Percentiles rank a stretch among this genome's conserved stretches.
Evolutionary conservation across 495 filamentous ascomycete species (phyloP).

Genomic region (Gamarada debralockiae): DNA sequence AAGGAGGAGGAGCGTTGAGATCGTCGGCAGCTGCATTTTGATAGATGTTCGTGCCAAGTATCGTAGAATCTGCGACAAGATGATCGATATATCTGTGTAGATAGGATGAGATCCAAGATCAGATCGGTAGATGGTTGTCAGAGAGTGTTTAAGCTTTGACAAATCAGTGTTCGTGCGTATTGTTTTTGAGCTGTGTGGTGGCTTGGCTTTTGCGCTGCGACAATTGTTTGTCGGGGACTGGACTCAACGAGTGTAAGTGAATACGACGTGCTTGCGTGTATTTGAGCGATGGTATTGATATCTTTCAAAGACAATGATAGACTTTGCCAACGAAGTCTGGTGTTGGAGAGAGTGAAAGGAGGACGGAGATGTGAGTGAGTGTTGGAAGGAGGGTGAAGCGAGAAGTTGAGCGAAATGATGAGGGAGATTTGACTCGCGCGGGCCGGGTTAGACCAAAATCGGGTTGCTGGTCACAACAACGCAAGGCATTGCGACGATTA

Average conservation of each 20-base stretch:
- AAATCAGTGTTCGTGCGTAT: background rate
- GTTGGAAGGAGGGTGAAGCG: background rate
- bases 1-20: constrained; percentile 40
- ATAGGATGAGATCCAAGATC: background rate
- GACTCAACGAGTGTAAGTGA: background rate
- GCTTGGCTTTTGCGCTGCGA: background rate
- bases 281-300: constrained; percentile 11
- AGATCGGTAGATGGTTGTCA: background rate
- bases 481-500: no score
- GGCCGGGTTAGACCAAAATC: no score
- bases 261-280: background rate
- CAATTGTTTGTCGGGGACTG: background rate
- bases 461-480: no score
- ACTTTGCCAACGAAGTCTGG: constrained; percentile 58
- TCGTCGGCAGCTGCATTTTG: constrained; percentile 35
- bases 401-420: background rate
- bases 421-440: background rate
- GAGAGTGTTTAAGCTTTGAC: background rate
- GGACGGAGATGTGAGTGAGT: constrained; percentile 5
- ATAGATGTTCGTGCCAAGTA: constrained; percentile 13
- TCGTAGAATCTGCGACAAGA: constrained; percentile 8
- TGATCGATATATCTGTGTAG: background rate
- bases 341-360: constrained; percentile 17
- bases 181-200: background rate
- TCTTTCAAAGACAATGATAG: constrained; percentile 23